These are phyloP conservation scores for Rachicladosporium sp. DNA, from an alignment of 2,329 filamentous ascomycete genomes.

Conservation along the genomic window DNA sequence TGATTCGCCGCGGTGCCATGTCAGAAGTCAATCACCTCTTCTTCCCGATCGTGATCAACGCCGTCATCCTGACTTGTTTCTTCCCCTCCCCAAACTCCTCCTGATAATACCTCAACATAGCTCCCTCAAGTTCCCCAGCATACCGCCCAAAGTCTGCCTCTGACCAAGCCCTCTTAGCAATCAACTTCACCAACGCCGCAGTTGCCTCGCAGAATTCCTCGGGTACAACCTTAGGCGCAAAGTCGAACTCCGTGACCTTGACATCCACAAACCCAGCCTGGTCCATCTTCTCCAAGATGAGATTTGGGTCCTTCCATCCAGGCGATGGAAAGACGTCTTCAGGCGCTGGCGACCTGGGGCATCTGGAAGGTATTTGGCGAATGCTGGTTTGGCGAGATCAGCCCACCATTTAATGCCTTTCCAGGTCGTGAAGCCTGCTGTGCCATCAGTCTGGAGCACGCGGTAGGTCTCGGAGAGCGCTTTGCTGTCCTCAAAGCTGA, in stretches of 20 bases:
- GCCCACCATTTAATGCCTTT: constrained; percentile 12
- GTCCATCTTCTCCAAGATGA: constrained; percentile 6
- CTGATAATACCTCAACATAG: constrained; percentile 6
- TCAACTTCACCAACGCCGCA: constrained; percentile 7
- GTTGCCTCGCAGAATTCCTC: constrained; percentile 9
- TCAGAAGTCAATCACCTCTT: background rate
- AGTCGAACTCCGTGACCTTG: constrained; percentile 7
- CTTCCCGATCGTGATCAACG: constrained; percentile 6
- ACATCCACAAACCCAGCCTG: constrained; percentile 8
- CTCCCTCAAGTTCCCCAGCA: constrained; percentile 2
- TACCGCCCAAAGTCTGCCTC: constrained; percentile 2
- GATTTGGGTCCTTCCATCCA: constrained; percentile 7
- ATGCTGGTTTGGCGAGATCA: constrained; percentile 6
- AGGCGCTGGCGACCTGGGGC: constrained; percentile 4
- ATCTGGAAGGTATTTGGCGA: constrained; percentile 7
- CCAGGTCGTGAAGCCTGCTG: constrained; percentile 25
- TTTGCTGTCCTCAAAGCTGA: constrained; percentile 4
- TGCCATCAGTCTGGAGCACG: constrained; percentile 25
- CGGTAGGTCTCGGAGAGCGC: constrained; percentile 13
- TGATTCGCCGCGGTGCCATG: too few relatives aligned
- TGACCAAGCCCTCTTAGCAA: constrained; percentile 7
- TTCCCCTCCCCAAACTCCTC: constrained; percentile 5
- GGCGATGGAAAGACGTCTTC: constrained; percentile 5
- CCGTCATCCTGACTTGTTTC: constrained; percentile 8
- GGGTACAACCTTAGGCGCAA: constrained; percentile 6